These are phyloP conservation scores for Ettlia oleoabundans DNA, from an alignment of 139 green algal genomes.

Conservation along the genomic window DNA sequence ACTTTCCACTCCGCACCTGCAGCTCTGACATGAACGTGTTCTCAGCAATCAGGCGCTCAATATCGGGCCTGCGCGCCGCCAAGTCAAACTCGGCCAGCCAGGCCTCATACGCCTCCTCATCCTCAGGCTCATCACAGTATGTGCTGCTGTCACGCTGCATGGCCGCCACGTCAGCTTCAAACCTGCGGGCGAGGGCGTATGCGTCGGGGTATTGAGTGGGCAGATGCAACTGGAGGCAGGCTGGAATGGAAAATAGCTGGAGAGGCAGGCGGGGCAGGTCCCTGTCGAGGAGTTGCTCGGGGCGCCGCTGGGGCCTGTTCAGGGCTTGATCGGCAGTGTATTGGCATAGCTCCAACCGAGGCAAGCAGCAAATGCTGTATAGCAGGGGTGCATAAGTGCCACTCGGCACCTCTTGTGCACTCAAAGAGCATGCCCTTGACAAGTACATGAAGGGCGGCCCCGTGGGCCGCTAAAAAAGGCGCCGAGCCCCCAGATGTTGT, in stretches of 20 bases:
- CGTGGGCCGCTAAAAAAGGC: no score
- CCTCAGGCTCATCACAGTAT: constrained; percentile 95
- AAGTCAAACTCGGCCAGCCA: constrained; percentile 69
- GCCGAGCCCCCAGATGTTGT: no score
- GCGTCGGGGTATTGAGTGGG: neutral
- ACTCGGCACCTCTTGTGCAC: no score
- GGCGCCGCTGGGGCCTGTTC: no score
- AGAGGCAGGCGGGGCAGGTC: no score
- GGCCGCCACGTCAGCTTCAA: constrained; percentile 76
- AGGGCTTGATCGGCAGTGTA: no score
- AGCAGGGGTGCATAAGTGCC: no score
- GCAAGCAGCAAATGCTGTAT: no score
- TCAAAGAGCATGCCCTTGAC: no score
- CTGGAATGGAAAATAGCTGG: neutral
- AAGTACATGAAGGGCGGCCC: no score
- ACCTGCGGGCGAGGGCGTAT: constrained; percentile 36
- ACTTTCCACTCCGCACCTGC: constrained; percentile 26
- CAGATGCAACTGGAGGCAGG: neutral
- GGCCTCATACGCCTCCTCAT: constrained; percentile 71
- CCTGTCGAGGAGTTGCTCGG: no score
- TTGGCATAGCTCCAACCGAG: no score
- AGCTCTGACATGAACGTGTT: constrained; percentile 86
- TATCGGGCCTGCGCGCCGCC: constrained; percentile 56
- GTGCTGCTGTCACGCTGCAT: constrained; percentile 93
- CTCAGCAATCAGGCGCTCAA: constrained; percentile 61